Evolutionary conservation across 2,329 filamentous ascomycete genomes (phyloP).

Genomic region (Fusarium falciforme): DNA sequence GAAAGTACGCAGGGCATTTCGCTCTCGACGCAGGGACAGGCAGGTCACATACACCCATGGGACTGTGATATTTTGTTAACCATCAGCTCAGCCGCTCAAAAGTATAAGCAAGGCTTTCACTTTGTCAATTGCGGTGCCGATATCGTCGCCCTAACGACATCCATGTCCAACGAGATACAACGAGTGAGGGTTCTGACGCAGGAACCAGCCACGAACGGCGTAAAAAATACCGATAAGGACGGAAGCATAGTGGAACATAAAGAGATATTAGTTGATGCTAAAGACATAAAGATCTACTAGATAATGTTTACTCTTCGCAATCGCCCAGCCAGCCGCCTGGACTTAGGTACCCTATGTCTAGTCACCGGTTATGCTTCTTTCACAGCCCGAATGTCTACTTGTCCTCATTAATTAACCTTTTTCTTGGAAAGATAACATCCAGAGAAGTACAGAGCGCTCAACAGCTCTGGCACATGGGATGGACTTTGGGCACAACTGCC

Average conservation of each 20-base stretch:
- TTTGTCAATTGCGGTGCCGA: constrained; percentile 4
- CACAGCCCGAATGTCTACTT: no score
- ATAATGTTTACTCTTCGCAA: not conserved
- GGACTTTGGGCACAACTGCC: no score
- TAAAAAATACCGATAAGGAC: not conserved
- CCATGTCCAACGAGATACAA: not conserved
- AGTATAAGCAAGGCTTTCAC: constrained; percentile 1
- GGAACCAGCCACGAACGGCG: not conserved
- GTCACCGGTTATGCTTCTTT: no score
- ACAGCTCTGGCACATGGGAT: no score
- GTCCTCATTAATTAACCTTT: no score
- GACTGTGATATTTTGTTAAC: not conserved
- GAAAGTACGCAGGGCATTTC: constrained; percentile 6
- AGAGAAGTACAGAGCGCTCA: no score
- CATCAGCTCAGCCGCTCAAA: not conserved
- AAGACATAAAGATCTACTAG: not conserved
- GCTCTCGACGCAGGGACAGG: not conserved
- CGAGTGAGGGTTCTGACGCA: not conserved
- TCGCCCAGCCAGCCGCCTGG: not conserved
- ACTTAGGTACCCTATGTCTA: not conserved
- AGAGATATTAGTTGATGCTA: not conserved
- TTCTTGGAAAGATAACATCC: no score
- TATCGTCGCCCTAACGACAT: not conserved
- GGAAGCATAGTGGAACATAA: not conserved
- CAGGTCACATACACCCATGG: not conserved